Conservation (phyloP, 768 basidiomycete species). For the Peribolospora kevripleyi region DNA sequence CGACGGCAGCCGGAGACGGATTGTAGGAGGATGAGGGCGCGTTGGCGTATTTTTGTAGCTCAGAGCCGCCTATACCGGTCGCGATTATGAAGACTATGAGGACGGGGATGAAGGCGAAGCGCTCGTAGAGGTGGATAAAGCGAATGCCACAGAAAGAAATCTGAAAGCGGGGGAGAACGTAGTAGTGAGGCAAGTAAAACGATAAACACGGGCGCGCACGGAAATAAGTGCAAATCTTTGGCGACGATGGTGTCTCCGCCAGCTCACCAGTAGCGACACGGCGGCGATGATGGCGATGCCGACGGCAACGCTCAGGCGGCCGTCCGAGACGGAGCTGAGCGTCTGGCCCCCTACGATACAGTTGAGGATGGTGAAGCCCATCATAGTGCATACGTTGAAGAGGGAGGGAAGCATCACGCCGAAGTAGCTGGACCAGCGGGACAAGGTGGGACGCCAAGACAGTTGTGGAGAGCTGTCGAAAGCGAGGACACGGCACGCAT, state of each 20-base stretch:
- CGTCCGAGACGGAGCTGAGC: not conserved
- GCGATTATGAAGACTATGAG: slow-evolving; percentile 2
- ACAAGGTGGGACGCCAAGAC: not conserved
- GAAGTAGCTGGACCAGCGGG: not conserved
- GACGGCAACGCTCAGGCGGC: not conserved
- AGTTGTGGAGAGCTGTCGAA: not conserved
- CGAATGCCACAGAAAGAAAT: not conserved
- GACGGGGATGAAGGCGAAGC: not conserved
- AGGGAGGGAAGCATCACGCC: not conserved
- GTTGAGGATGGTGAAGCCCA: not conserved
- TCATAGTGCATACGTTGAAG: not conserved
- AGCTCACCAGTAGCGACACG: not conserved
- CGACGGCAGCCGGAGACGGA: not conserved
- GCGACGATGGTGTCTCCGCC: not conserved
- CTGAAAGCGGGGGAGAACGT: too few species aligned
- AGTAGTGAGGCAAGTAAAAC: too few species aligned
- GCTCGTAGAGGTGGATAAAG: not conserved
- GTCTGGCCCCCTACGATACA: not conserved
- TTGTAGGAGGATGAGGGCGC: slow-evolving; percentile 1
- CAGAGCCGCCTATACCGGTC: not conserved
- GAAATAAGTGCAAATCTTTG: not conserved
- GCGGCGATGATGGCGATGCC: slow-evolving; percentile 1
- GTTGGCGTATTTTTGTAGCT: not conserved
- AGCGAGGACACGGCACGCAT: not conserved
- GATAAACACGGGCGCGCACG: too few species aligned